Base-by-base conservation (phyloP, 495 filamentous ascomycete genomes). In the Daldinia caldariorum region DNA sequence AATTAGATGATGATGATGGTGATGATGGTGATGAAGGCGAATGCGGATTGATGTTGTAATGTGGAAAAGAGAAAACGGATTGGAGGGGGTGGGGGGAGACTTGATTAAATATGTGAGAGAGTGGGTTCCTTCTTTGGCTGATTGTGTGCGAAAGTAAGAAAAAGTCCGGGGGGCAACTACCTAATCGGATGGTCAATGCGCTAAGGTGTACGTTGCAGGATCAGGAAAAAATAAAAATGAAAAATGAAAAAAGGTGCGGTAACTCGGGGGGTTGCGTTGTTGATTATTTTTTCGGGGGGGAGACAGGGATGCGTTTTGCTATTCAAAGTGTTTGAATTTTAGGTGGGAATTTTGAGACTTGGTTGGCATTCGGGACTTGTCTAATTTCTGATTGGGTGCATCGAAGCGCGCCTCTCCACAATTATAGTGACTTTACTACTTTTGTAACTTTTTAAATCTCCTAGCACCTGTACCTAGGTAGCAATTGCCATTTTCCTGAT, bases 61-160 rank as follows among this genome's bases (percentile, higher is more conserved):
- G 83, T 77, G 80, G 84, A 78, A 79, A 73, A 76, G 78, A 79
- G 77, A 79, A 83, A 79, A 79, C 67, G 69, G 69, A 71, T 73
- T 69, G 51, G 45, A 72, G 58, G 79, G 72, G 76, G 82, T 81
- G 83, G 81, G 26, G 26, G 82, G 78, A 79, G 77, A 63, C 43
- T 58, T 74, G 72, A 78, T 87, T 88, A 87, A 77, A 81, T 81
- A 81, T 70, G 34, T 69, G 67, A 58, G 32, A 35, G 41, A 43
- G 67, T 53, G 57, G 67, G 60, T 41, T 70, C 62, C 72, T 73
- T 70, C 18, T 55, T 59, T 74, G 81, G 82, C 81, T 84, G 82
- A 83, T 83, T 83, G 76, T 74, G 76, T 61, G 66, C 45, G 22
- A 39, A 39, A 12, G 47, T 13, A 31, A 55, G 20, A 14, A 55